These are phyloP conservation scores for Penicillium soppii DNA, from an alignment of 495 filamentous ascomycete species.

Conservation along the genomic window DNA sequence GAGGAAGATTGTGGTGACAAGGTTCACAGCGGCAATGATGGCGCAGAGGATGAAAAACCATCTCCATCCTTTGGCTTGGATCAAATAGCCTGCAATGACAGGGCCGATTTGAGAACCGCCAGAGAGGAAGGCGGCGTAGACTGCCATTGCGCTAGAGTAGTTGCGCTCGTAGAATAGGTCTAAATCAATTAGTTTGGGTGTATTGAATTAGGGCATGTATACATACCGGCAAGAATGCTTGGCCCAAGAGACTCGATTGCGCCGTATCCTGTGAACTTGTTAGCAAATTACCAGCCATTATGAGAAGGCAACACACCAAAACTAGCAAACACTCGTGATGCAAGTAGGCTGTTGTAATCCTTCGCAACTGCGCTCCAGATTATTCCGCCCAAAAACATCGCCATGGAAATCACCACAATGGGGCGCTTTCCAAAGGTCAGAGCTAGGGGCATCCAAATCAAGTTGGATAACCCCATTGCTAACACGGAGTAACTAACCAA, in stretches of 20 bases:
- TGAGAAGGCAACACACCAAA: constrained; percentile 21
- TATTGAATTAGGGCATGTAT: background rate
- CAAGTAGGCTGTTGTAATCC: constrained; percentile 28
- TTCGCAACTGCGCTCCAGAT: constrained; percentile 33
- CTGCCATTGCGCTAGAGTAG: constrained; percentile 41
- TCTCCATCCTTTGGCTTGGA: constrained; percentile 29
- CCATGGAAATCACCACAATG: constrained; percentile 40
- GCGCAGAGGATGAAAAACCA: constrained; percentile 37
- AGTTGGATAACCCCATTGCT: constrained; percentile 37
- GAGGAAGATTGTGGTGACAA: constrained; percentile 29
- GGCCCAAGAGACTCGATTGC: constrained; percentile 39
- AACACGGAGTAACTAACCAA: constrained; percentile 36
- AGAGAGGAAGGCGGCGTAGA: constrained; percentile 36
- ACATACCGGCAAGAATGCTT: constrained; percentile 35
- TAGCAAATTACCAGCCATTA: background rate
- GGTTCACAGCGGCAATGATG: constrained; percentile 30
- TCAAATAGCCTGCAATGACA: constrained; percentile 33
- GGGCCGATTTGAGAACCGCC: constrained; percentile 34
- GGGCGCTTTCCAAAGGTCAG: constrained; percentile 49
- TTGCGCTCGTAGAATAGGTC: constrained; percentile 40
- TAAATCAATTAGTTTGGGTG: constrained; percentile 4
- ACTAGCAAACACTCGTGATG: constrained; percentile 29
- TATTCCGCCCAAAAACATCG: constrained; percentile 37
- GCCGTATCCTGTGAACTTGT: constrained; percentile 20
- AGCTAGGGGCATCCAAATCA: constrained; percentile 51